phyloP scores from a whole-genome alignment of 2,329 filamentous ascomycete species.

The Aspergillus caelatus region DNA sequence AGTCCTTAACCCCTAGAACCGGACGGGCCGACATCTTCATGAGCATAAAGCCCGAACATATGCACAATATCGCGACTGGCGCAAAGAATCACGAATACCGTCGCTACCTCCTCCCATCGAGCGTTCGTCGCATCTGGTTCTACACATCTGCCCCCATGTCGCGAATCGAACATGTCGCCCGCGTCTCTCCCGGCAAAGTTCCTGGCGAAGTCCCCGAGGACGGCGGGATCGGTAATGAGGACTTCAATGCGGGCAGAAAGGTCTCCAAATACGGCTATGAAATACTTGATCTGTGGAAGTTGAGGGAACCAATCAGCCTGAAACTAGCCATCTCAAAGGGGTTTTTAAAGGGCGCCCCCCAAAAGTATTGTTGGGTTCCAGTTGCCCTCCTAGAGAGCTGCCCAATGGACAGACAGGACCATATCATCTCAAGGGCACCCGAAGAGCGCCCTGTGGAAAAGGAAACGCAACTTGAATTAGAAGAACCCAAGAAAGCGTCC shows the following conservation, averaged over 20 bases:
- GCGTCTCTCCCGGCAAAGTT: constrained; percentile 51
- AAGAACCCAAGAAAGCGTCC: not conserved
- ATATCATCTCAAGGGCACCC: not conserved
- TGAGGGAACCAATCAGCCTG: constrained; percentile 54
- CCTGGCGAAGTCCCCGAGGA: constrained; percentile 52
- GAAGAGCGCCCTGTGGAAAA: not conserved
- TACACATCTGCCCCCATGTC: constrained; percentile 53
- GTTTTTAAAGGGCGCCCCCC: not conserved
- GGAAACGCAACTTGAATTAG: not conserved
- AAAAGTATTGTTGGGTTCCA: not conserved
- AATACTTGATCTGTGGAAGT: constrained; percentile 61
- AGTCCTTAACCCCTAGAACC: not conserved
- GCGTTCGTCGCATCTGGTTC: constrained; percentile 65
- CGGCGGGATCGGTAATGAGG: constrained; percentile 54
- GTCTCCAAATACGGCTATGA: constrained; percentile 55
- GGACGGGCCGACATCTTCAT: constrained; percentile 30
- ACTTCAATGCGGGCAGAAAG: constrained; percentile 52
- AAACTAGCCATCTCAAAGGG: not conserved
- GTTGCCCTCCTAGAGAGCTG: not conserved
- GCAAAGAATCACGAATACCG: constrained; percentile 59
- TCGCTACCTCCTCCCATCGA: constrained; percentile 53
- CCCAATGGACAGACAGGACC: not conserved
- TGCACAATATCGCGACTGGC: constrained; percentile 31
- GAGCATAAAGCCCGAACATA: constrained; percentile 51
- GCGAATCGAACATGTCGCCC: constrained; percentile 63